Conservation (phyloP, 139 green algal species). For the Picochlorum sp. region DNA sequence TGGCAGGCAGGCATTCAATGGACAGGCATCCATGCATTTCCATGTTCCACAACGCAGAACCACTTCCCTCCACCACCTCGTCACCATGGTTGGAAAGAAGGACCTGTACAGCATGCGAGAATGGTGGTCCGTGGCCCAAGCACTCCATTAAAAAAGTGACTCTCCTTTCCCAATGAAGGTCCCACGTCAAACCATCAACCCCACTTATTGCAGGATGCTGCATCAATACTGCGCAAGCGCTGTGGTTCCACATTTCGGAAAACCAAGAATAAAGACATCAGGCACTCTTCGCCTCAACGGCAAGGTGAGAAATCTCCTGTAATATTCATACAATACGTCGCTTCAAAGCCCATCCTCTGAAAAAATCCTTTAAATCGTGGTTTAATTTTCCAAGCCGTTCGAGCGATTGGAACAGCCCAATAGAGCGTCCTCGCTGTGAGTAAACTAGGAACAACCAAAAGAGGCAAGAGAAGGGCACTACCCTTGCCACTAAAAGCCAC, state of each 20-base stretch:
- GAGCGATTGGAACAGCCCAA: slow-evolving; percentile 64
- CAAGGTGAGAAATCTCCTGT: slow-evolving; percentile 57
- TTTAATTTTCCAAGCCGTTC: slow-evolving; percentile 33
- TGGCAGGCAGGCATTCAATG: slow-evolving; percentile 57
- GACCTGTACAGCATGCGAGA: slow-evolving; percentile 45
- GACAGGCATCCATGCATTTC: slow-evolving; percentile 72
- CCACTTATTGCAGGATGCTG: slow-evolving; percentile 53
- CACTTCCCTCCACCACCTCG: slow-evolving; percentile 30
- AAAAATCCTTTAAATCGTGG: slow-evolving; percentile 25
- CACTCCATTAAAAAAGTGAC: slow-evolving; percentile 65
- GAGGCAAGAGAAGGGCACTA: slow-evolving; percentile 20
- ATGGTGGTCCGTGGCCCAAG: slow-evolving; percentile 37
- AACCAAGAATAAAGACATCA: slow-evolving; percentile 71
- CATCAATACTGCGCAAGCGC: slow-evolving; percentile 54
- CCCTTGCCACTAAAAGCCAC: slow-evolving; percentile 26
- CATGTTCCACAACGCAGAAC: slow-evolving; percentile 31
- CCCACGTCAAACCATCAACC: slow-evolving; percentile 52
- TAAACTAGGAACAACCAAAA: slow-evolving; percentile 23
- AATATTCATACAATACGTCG: slow-evolving; percentile 55
- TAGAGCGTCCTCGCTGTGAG: slow-evolving; percentile 39
- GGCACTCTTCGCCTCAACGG: slow-evolving; percentile 56
- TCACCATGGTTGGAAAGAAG: slow-evolving; percentile 72
- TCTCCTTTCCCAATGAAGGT: slow-evolving; percentile 66
- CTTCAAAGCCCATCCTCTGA: slow-evolving; percentile 49
- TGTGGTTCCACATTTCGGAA: slow-evolving; percentile 71